Evolutionary conservation across 768 basidiomycete species (phyloP), one percentile per base, ranked within the genome.

Genomic region (Infundibulicybe gibba): DNA sequence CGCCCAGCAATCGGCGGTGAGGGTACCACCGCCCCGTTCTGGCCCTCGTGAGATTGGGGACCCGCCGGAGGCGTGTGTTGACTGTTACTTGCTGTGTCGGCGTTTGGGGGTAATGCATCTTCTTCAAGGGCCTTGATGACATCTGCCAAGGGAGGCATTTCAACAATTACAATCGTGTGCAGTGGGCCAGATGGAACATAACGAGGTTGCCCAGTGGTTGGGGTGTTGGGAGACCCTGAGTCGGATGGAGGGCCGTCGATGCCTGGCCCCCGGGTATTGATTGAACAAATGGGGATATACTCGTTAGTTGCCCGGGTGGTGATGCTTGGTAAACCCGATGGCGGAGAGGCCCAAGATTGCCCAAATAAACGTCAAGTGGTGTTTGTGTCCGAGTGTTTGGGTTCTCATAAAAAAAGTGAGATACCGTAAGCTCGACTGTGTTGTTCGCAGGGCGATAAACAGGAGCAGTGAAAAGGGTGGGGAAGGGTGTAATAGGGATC

Each of bases 321-420:
- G 81, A 71, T 1, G 87, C 80, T 52, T 87, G 86, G 65, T 86
- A 94, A 40, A 85, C 78, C 15, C 87, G 83, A 44, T 83, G 72
- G n/a, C 72, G 76, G 37, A 97, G 76, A 12, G 94, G 94, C 6
- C 94, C 94, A 15, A 95, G 74, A 52, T 87, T 89, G 21, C 94
- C 93, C 6, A 97, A 78, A 67, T 93, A 95, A 15, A 95, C 83
- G 54, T 92, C 86, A 37, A 95, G 75, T 1, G 93, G 81, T n/a
- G 75, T 76, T 46, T 83, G 83, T 25, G 70, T 65, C 43, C 72
- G 70, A 8, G 81, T 79, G 58, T 80, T 80, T 19, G 81, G 81
- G 54, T 92, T 78, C 44, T 85, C 77, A 56, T 87, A 90, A 62
- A 89, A 92, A 69, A 93, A 94, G 62, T 93, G 88, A 44, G 90